These are phyloP conservation scores for Phytophthora idaei DNA, from an alignment of 352 stramenopile genomes.

Conservation along the genomic window DNA sequence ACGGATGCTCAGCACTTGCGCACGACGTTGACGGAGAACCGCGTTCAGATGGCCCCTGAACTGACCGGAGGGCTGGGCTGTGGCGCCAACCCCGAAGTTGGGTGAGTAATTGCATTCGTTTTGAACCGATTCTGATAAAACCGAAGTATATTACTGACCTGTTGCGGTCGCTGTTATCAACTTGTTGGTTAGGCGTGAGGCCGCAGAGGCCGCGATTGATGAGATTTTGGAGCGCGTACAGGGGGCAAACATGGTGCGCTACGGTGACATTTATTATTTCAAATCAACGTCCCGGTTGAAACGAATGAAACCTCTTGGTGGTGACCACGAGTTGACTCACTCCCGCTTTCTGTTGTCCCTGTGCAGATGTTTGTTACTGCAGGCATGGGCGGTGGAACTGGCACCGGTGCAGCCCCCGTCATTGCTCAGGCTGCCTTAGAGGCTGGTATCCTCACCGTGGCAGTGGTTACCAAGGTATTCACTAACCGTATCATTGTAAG, in stretches of 20 bases:
- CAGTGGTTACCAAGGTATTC: constrained; percentile 83
- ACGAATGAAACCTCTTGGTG: neutral
- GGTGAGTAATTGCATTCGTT: constrained; percentile 32
- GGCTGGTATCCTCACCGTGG: constrained; percentile 84
- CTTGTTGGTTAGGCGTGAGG: constrained; percentile 55
- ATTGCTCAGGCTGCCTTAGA: constrained; percentile 86
- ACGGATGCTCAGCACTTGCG: constrained; percentile 91
- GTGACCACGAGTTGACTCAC: neutral
- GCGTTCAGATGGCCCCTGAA: constrained; percentile 89
- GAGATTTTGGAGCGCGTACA: constrained; percentile 88
- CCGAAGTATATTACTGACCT: neutral
- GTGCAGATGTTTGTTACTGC: constrained; percentile 88
- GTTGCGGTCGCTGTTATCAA: neutral
- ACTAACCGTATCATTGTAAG: neutral
- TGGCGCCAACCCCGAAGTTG: constrained; percentile 83
- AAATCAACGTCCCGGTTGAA: neutral
- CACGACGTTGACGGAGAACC: constrained; percentile 91
- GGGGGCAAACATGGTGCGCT: constrained; percentile 83
- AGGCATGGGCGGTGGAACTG: constrained; percentile 85
- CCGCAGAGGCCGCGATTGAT: constrained; percentile 76
- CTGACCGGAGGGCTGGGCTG: constrained; percentile 84
- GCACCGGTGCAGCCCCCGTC: constrained; percentile 81
- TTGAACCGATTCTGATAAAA: neutral
- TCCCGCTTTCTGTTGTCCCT: neutral
- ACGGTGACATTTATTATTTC: neutral